These are phyloP conservation scores for Piloderma croceum DNA, from an alignment of 768 basidiomycete species.

Conservation along the genomic window DNA sequence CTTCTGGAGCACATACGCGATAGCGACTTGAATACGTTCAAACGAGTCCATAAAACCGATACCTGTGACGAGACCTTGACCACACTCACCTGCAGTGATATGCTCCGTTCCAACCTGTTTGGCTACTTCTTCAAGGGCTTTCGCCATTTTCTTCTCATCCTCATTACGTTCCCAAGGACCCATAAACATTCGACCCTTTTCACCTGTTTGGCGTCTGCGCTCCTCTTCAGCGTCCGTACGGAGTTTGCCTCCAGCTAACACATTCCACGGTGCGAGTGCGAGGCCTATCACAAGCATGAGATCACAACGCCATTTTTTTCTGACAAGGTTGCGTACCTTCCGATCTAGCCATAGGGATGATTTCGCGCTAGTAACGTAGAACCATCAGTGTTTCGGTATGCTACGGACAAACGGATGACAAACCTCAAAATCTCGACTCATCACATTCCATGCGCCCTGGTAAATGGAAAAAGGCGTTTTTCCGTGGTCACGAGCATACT, in stretches of 20 bases:
- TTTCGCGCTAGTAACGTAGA: constrained; percentile 27
- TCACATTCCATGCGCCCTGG: constrained; percentile 31
- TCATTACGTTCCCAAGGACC: constrained; percentile 31
- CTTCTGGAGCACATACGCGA: constrained; percentile 53
- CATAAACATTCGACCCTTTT: constrained; percentile 18
- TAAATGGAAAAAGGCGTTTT: constrained; percentile 39
- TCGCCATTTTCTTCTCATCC: constrained; percentile 26
- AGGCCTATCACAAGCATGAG: constrained; percentile 15
- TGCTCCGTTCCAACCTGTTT: constrained; percentile 30
- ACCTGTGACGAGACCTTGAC: neutral
- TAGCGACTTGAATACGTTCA: no score
- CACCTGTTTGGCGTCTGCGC: constrained; percentile 18
- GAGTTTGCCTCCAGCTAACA: constrained; percentile 31
- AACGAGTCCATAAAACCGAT: neutral
- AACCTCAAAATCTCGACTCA: constrained; percentile 29
- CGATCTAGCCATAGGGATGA: constrained; percentile 29
- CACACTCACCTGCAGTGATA: constrained; percentile 29
- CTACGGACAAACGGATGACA: neutral
- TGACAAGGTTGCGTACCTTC: constrained; percentile 1
- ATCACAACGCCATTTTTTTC: neutral
- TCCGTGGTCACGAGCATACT: constrained; percentile 34
- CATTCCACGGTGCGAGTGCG: constrained; percentile 35
- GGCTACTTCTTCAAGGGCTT: constrained; percentile 35
- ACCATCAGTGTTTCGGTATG: neutral
- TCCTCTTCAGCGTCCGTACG: constrained; percentile 34